Evolutionary conservation across 805 yeast species (phyloP).

Genomic region (Naumovozyma dairenensis): DNA sequence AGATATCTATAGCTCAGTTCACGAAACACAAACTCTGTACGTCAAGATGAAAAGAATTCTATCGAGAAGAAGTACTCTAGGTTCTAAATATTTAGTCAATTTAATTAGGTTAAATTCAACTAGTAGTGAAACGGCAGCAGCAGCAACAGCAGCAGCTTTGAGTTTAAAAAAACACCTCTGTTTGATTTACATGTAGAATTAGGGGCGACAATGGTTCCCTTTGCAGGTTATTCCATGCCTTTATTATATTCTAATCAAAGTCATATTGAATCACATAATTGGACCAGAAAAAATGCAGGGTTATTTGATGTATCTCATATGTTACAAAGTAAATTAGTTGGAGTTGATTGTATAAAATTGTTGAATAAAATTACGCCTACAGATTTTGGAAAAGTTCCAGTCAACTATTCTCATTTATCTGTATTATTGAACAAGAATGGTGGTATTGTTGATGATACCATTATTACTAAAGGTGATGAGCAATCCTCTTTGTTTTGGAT

Average conservation of each 20-base stretch:
- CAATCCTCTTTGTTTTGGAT: conserved; percentile 57
- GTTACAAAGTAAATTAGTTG: conserved; percentile 79
- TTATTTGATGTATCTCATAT: conserved; percentile 95
- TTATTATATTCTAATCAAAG: conserved; percentile 75
- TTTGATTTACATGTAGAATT: conserved; percentile 66
- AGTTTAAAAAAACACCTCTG: conserved; percentile 57
- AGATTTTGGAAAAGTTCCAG: conserved; percentile 50
- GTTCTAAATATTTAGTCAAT: too few species aligned
- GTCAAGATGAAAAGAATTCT: too few species aligned
- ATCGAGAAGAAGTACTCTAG: too few species aligned
- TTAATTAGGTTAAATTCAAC: too few species aligned
- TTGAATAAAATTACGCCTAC: conserved; percentile 83
- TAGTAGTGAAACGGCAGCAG: too few species aligned
- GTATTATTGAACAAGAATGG: conserved; percentile 70
- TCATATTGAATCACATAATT: conserved; percentile 86
- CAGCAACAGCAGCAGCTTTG: conserved; percentile 21
- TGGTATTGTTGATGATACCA: conserved; percentile 86
- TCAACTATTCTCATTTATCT: conserved; percentile 61
- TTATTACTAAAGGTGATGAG: conserved; percentile 68
- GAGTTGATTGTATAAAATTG: conserved; percentile 56
- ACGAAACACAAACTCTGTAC: too few species aligned
- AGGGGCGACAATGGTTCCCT: conserved; percentile 89
- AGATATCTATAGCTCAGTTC: too few species aligned
- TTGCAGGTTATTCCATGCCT: conserved; percentile 96
- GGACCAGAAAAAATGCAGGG: conserved; percentile 87